A percentile compares a stretch with the other conserved stretches of the same genome.
These are phyloP conservation scores for Coriolopsis trogii DNA, from an alignment of 1,284 basidiomycete genomes.

Conservation along the genomic window DNA sequence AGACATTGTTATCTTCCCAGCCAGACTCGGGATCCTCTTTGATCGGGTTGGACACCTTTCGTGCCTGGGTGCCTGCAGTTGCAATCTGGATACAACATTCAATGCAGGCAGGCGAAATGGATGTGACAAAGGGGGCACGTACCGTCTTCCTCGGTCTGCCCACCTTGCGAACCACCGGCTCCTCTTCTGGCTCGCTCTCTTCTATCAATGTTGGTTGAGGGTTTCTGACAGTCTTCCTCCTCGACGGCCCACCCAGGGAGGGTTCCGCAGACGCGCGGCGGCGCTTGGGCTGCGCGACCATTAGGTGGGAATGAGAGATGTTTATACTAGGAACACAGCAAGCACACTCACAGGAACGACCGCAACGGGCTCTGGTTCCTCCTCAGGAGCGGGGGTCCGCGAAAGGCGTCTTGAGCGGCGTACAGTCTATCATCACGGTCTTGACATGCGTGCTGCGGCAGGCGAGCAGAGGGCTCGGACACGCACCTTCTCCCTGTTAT, in stretches of 20 bases:
- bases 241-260: conserved; percentile 54
- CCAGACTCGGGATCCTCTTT: conserved; percentile 62
- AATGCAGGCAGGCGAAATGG: no score
- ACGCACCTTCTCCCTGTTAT: conserved; percentile 50
- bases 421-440: conserved; percentile 17
- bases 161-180: conserved; percentile 62
- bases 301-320: no score
- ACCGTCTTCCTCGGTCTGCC: conserved; percentile 64
- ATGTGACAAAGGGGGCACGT: no score
- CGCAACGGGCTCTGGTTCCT: conserved; percentile 15
- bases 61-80: conserved; percentile 50
- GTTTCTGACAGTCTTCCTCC: conserved; percentile 37
- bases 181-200: conserved; percentile 79
- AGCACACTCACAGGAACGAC: conserved; percentile 40
- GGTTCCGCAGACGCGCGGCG: conserved; percentile 74
- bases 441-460: background rate
- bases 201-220: conserved; percentile 56
- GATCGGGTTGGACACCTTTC: conserved; percentile 54
- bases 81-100: conserved; percentile 41
- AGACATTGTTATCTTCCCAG: conserved; percentile 86
- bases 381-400: conserved; percentile 31
- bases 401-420: conserved; percentile 44
- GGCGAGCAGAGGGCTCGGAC: background rate
- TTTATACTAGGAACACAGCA: background rate
- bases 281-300: conserved; percentile 52